A percentile compares a stretch with the other conserved stretches of the same genome.
These are phyloP conservation scores for Artemisia annua DNA, from an alignment of 129 eudicot species.

Conservation along the genomic window DNA sequence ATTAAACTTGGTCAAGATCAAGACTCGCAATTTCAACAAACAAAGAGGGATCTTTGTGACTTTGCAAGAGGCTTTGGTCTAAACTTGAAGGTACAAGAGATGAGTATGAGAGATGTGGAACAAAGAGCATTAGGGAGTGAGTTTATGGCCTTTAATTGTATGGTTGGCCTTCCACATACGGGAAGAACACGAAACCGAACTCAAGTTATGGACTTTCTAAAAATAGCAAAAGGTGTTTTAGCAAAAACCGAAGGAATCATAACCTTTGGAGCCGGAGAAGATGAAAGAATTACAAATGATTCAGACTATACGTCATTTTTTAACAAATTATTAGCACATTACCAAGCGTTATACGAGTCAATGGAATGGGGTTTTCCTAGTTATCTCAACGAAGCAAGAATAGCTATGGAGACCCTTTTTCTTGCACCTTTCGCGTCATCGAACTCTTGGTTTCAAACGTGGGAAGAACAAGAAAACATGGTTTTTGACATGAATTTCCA, in stretches of 20 bases:
- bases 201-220: constrained; percentile 37
- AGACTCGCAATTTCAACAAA: constrained; percentile 33
- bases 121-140: constrained; percentile 31
- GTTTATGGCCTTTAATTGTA: constrained; percentile 57
- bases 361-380: constrained; percentile 52
- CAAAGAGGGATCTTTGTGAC: constrained; percentile 40
- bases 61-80: constrained; percentile 45
- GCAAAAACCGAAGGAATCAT: constrained; percentile 41
- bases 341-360: constrained; percentile 54
- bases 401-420: constrained; percentile 64
- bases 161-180: constrained; percentile 63
- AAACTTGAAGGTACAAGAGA: constrained; percentile 42
- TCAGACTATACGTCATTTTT: constrained; percentile 36
- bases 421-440: constrained; percentile 52
- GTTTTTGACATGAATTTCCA: constrained; percentile 10
- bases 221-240: constrained; percentile 36
- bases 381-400: constrained; percentile 59
- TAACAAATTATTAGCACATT: constrained; percentile 35
- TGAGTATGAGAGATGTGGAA: constrained; percentile 28
- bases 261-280: constrained; percentile 57
- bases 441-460: constrained; percentile 42
- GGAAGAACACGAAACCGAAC: constrained; percentile 40
- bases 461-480: constrained; percentile 38
- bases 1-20: constrained; percentile 41
- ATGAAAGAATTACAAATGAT: constrained; percentile 7